Evolutionary conservation across 352 stramenopile genomes (phyloP), one percentile per base, ranked within the genome.

Genomic region (Pythium aquatile): DNA sequence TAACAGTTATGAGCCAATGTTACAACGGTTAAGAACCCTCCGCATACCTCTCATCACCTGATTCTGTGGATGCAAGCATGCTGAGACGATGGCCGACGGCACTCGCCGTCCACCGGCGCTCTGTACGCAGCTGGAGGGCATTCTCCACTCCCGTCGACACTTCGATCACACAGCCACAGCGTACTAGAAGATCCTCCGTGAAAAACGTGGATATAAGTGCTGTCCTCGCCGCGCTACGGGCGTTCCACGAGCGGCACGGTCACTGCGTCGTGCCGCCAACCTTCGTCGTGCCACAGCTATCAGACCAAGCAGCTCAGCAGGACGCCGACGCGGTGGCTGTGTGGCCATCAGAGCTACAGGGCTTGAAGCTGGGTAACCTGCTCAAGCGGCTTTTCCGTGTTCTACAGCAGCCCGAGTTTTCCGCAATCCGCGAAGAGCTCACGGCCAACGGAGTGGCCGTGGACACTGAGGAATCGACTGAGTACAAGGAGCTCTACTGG

Each of bases 401-500:
- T 35, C 61, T n/a, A 11, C n/a, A 29, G 8, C 32, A 68, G 39
- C 40, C 37, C 28, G 24, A 47, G 6, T 17, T 17, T 6, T 4
- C 44, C 1, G 5, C 49, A 16, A 42, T 66, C 13, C 47, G 61
- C 5, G 55, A 61, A 4, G 60, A 83, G 53, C 63, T 87, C 33
- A 48, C 68, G 1, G 51, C 53, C 26, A 54, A 84, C 9, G 72
- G 68, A 0, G 75, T 87, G 30, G 75, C 74, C 3, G 10, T 39
- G 14, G 24, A 49, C 1, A 6, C 60, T 7, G 29, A 55, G 7
- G 32, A 58, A 7, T 28, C 44, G 44, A 30, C 44, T 1, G 63
- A 87, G 40, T 88, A 80, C 75, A 74, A 68, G 37, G 67, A 57
- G 16, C 84, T 83, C 46, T 65, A 80, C 29, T 87, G 75, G 75